Evolutionary conservation across 805 yeast genomes (phyloP).

Genomic region (Candida insectorum): DNA sequence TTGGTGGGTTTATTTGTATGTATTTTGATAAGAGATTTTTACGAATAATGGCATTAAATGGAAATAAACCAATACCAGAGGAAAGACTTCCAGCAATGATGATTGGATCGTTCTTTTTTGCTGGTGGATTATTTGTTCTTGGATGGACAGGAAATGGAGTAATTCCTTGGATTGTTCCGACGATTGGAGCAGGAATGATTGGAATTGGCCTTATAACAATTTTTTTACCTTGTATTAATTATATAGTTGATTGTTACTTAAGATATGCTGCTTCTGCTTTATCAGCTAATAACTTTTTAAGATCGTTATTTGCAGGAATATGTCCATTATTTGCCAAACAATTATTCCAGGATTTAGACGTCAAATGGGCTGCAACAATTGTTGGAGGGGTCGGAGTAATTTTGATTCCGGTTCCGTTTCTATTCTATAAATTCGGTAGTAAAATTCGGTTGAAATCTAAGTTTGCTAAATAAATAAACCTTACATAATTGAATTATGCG

Average conservation of each 20-base stretch:
- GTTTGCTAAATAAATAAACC: no score
- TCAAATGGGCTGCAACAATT: slow-evolving; percentile 51
- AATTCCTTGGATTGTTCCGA: slow-evolving; percentile 70
- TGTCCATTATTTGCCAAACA: slow-evolving; percentile 56
- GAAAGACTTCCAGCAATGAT: slow-evolving; percentile 76
- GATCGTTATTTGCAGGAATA: slow-evolving; percentile 55
- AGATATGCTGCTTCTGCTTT: slow-evolving; percentile 56
- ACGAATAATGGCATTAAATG: slow-evolving; percentile 44
- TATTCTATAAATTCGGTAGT: slow-evolving; percentile 49
- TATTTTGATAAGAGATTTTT: slow-evolving; percentile 53
- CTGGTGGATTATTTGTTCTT: slow-evolving; percentile 79
- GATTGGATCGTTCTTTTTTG: slow-evolving; percentile 64
- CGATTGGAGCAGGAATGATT: slow-evolving; percentile 36
- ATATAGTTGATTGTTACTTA: slow-evolving; percentile 56
- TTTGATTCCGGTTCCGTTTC: slow-evolving; percentile 54
- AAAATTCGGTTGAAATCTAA: slow-evolving; percentile 11
- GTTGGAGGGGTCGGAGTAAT: slow-evolving; percentile 49
- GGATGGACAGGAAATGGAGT: slow-evolving; percentile 79
- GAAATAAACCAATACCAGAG: slow-evolving; percentile 65
- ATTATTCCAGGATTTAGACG: slow-evolving; percentile 46
- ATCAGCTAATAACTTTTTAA: slow-evolving; percentile 53
- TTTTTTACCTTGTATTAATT: slow-evolving; percentile 56
- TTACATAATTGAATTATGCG: no score
- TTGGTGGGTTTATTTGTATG: slow-evolving; percentile 53
- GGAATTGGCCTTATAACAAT: slow-evolving; percentile 48